phyloP scores from a whole-genome alignment of 192 early-diverging fungal species.

The Piromyces sp. region DNA sequence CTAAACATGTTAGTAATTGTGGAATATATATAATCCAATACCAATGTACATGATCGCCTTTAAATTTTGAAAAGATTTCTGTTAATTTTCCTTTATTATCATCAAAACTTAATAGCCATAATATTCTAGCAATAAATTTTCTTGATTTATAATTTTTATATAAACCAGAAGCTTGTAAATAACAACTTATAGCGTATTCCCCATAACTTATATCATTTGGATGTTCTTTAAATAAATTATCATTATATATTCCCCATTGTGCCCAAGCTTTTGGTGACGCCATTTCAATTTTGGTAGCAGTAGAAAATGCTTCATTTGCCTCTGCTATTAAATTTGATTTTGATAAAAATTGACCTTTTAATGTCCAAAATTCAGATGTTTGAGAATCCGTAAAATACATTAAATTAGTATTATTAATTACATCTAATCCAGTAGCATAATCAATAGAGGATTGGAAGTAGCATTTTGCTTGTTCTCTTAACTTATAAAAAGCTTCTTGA shows the following conservation, averaged over 20 bases:
- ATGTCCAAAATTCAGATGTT: constrained; percentile 92
- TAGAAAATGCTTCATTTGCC: constrained; percentile 77
- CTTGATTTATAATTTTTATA: constrained; percentile 72
- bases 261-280: constrained; percentile 89
- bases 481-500: constrained; percentile 91
- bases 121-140: constrained; percentile 76
- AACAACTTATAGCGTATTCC: constrained; percentile 81
- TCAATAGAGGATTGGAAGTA: constrained; percentile 79
- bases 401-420: constrained; percentile 98
- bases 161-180: constrained; percentile 81
- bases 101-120: constrained; percentile 78
- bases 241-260: constrained; percentile 88
- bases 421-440: constrained; percentile 79
- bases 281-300: constrained; percentile 75
- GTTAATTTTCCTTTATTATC: constrained; percentile 65
- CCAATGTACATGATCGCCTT: constrained; percentile 80
- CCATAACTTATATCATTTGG: constrained; percentile 66
- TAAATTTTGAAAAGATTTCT: constrained; percentile 71
- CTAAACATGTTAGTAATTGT: constrained; percentile 66
- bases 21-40: constrained; percentile 99
- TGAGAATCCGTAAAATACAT: constrained; percentile 81
- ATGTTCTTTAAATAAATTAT: constrained; percentile 70
- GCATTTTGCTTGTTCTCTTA: constrained; percentile 96
- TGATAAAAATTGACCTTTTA: constrained; percentile 87
- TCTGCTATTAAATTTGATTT: constrained; percentile 71